Conservation (phyloP, 768 basidiomycete genomes). For the Mycena venus region DNA sequence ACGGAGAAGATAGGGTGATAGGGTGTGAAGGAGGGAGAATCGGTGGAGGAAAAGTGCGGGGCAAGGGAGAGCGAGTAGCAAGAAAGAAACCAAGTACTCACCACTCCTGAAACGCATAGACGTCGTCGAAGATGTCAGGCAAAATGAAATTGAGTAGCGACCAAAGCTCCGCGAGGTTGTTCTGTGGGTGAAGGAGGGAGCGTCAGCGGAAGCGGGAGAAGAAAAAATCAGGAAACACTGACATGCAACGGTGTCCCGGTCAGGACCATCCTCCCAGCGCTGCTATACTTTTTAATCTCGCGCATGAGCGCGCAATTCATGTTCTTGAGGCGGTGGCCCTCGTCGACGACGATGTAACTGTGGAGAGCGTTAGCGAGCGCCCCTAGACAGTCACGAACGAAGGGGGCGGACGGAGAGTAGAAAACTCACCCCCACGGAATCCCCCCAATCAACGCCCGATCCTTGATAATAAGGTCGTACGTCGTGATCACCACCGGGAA, state of each 20-base stretch:
- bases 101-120: conserved; percentile 94
- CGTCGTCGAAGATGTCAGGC: conserved; percentile 92
- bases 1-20: no score
- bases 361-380: conserved; percentile 38
- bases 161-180: conserved; percentile 96
- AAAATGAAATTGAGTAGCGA: conserved; percentile 95
- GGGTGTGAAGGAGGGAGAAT: not conserved
- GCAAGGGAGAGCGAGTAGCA: not conserved
- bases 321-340: conserved; percentile 96
- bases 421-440: conserved; percentile 43
- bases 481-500: conserved; percentile 93
- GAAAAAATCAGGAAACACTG: not conserved
- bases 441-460: conserved; percentile 54
- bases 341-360: conserved; percentile 97
- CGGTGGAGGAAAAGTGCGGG: not conserved
- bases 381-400: not conserved
- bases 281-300: conserved; percentile 89
- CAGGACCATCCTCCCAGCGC: conserved; percentile 88
- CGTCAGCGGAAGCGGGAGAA: conserved; percentile 6
- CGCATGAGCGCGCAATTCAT: conserved; percentile 90
- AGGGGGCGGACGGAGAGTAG: not conserved
- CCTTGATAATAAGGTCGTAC: conserved; percentile 93
- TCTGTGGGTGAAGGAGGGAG: conserved; percentile 69
- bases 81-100: conserved; percentile 43
- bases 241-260: no score